Conservation (phyloP, 2,329 filamentous ascomycete species). For the Thelonectria discophora region DNA sequence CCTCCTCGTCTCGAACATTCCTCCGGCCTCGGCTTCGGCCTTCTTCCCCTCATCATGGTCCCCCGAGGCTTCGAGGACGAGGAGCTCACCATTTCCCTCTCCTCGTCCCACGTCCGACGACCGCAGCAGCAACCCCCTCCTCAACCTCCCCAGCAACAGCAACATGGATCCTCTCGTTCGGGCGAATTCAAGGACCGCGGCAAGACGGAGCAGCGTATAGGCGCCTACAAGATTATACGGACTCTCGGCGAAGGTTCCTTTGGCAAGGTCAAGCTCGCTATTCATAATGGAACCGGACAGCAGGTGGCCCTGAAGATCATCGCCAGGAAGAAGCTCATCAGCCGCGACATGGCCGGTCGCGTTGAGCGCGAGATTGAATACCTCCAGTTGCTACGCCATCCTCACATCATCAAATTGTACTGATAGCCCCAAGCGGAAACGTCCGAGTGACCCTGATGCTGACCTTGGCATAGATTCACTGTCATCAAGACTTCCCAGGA, state of each 20-base stretch:
- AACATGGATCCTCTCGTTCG: slow-evolving; percentile 42
- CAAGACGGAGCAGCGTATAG: slow-evolving; percentile 83
- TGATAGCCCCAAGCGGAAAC: slow-evolving; percentile 42
- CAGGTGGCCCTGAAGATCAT: slow-evolving; percentile 99
- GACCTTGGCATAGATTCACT: slow-evolving; percentile 71
- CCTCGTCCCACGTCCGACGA: slow-evolving; percentile 70
- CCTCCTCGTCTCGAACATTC: slow-evolving; percentile 23
- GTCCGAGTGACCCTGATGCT: not conserved
- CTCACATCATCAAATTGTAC: slow-evolving; percentile 98
- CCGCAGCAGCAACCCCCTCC: slow-evolving; percentile 48
- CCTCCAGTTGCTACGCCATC: slow-evolving; percentile 91
- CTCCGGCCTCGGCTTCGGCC: slow-evolving; percentile 26
- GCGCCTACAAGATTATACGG: slow-evolving; percentile 88
- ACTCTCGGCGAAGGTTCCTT: slow-evolving; percentile 97
- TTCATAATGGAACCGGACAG: slow-evolving; percentile 90
- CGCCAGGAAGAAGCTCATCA: slow-evolving; percentile 93
- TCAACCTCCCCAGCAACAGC: slow-evolving; percentile 36
- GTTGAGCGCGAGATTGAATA: slow-evolving; percentile 99
- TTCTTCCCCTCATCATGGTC: slow-evolving; percentile 52
- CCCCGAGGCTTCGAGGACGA: slow-evolving; percentile 76
- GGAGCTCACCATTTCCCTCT: slow-evolving; percentile 82
- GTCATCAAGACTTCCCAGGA: slow-evolving; percentile 94
- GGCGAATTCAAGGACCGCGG: slow-evolving; percentile 54
- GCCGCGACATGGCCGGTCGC: slow-evolving; percentile 95
- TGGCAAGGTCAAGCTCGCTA: slow-evolving; percentile 97